Base-by-base conservation (phyloP, 1,284 basidiomycete genomes). In the Moesziomyces parantarcticus region DNA sequence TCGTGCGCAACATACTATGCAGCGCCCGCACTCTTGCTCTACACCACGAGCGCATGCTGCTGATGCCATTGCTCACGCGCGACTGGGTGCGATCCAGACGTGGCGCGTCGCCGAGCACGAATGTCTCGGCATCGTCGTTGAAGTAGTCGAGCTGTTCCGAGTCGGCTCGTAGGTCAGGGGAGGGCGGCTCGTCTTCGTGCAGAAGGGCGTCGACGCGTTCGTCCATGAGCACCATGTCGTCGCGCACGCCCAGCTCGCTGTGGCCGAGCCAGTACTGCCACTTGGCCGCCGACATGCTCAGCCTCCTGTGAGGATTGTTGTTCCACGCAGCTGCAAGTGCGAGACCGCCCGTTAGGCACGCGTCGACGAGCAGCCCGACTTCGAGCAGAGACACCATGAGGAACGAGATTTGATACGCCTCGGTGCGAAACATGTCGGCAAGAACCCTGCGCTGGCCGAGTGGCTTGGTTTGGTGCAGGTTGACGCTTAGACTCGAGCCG, bases 301-400 rank as follows among this genome's bases (percentile, higher is more conserved):
- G 25, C 34, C 48, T 57, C 21, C 53, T n/a, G 16, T 39, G 58
- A 7, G 57, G 45, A 26, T 52, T 50, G 22, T 3, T 25, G 21
- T 40, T 26, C 64, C 64, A 66, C 1, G 41, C 48, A 44, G 52
- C 56, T 34, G 64, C 64, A 18, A 60, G 26, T 20, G 25, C 32
- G n/a, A 56, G 20, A 13, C 58, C 64, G 10, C 42, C 58, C 16
- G 58, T 55, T 11, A 81, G 62, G 14, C 58, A 56, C 11, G 52
- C 20, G 20, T 59, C 56, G 10, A 67, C 58, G 9, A 75, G 62
- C 23, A 67, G 29, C 5, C 78, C 76, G 5, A 82, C 58, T 32
- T 81, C 77, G 25, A 79, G 53, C 21, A 82, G 46, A 7, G 74
- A 74, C 10, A 80, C 49, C 51, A 77, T 72, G 25, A 79, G 66